A percentile compares a stretch with the other conserved stretches of the same genome.
Conservation (phyloP, 1,284 basidiomycete species). For the Apiotrichum gracile region DNA sequence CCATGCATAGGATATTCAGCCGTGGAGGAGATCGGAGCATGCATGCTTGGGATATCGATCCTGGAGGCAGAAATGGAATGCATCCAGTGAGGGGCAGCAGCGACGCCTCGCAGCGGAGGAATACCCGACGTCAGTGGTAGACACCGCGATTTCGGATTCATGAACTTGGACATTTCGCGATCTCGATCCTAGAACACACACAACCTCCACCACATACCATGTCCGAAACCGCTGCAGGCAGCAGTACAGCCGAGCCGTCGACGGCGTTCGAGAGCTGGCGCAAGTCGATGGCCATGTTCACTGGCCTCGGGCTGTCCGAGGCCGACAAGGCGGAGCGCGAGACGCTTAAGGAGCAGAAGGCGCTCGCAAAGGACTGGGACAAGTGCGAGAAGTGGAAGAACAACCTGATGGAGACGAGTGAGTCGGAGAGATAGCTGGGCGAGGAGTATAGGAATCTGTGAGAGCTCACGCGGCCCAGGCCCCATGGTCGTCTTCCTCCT, state of each 20-base stretch:
- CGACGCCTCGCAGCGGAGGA: no score
- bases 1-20: no score
- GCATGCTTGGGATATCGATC: no score
- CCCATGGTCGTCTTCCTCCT: slow-evolving; percentile 82
- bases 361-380: slow-evolving; percentile 47
- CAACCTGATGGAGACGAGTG: slow-evolving; percentile 48
- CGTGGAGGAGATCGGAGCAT: no score
- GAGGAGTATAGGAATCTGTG: no score
- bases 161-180: no score
- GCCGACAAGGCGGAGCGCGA: slow-evolving; percentile 29
- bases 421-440: slow-evolving; percentile 5
- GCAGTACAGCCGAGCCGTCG: slow-evolving; percentile 2
- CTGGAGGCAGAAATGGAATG: no score
- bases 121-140: no score
- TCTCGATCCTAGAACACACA: no score
- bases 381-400: slow-evolving; percentile 50
- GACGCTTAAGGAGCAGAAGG: slow-evolving; percentile 11
- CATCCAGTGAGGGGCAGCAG: no score
- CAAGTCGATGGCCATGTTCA: slow-evolving; percentile 39
- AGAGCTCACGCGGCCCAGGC: slow-evolving; percentile 51
- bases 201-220: neutral
- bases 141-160: no score
- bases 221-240: neutral
- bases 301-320: slow-evolving; percentile 44
- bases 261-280: slow-evolving; percentile 47